Evolutionary conservation across 352 stramenopile genomes (phyloP).

Genomic region (Globisporangium cylindrosporum): DNA sequence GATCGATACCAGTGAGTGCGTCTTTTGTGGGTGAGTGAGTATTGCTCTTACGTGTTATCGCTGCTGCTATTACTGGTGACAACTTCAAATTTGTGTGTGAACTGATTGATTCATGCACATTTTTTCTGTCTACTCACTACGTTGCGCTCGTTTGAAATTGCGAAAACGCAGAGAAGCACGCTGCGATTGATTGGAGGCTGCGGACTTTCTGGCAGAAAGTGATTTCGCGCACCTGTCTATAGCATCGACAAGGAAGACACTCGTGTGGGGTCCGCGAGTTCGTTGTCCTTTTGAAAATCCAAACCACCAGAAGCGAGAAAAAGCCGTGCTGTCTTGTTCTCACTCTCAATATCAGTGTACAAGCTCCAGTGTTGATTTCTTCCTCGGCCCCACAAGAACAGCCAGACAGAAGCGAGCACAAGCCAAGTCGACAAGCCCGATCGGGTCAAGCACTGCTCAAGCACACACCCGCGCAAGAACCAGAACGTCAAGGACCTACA

Average conservation of each 20-base stretch:
- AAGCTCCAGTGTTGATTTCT: conserved; percentile 5
- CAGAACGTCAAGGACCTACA: background rate
- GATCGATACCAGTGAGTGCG: background rate
- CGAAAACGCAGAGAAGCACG: background rate
- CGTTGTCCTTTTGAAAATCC: background rate
- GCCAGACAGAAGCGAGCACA: background rate
- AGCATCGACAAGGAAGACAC: background rate
- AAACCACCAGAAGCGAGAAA: background rate
- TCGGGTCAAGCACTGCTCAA: background rate
- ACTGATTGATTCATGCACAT: background rate
- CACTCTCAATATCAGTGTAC: background rate
- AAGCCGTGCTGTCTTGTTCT: background rate
- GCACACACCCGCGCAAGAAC: background rate
- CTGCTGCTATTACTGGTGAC: background rate
- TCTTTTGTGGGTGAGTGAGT: background rate
- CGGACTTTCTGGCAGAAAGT: conserved; percentile 6
- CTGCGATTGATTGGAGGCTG: background rate
- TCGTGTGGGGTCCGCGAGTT: background rate
- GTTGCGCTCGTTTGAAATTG: background rate
- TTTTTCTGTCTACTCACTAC: background rate
- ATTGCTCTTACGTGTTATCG: background rate
- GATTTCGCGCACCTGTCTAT: background rate
- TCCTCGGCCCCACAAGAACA: background rate
- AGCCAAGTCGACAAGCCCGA: background rate
- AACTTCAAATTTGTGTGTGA: background rate